Evolutionary conservation across 75 land plant species (phyloP).

Genomic region (Pinus albicaulis): DNA sequence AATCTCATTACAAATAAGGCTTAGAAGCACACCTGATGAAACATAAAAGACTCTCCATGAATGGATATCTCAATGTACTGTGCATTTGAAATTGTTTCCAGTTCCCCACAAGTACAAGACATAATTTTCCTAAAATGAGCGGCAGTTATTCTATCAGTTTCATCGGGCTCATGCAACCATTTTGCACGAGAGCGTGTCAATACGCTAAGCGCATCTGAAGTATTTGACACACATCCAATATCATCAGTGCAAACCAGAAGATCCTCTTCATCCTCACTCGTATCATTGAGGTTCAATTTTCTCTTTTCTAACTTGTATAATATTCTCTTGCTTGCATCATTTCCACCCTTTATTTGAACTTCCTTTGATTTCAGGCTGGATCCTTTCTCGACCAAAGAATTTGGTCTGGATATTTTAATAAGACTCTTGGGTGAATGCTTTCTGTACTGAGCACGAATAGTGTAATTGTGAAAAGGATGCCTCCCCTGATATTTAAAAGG

Average conservation of each 20-base stretch:
- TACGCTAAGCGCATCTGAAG: slow-evolving; percentile 1
- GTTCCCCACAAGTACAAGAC: slow-evolving; percentile 72
- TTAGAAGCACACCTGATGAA: slow-evolving; percentile 77
- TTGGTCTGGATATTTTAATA: slow-evolving; percentile 12
- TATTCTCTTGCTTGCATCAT: background rate
- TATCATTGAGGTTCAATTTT: background rate
- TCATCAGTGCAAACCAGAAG: background rate
- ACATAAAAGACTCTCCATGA: slow-evolving; percentile 94
- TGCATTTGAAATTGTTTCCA: slow-evolving; percentile 45
- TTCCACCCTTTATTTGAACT: background rate
- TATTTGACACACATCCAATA: slow-evolving; percentile 15
- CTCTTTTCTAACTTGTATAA: background rate
- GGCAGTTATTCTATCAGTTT: slow-evolving; percentile 60
- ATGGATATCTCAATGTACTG: slow-evolving; percentile 62
- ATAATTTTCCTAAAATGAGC: slow-evolving; percentile 81
- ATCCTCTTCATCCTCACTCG: slow-evolving; percentile 18
- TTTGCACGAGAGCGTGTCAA: slow-evolving; percentile 29
- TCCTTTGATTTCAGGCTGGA: slow-evolving; percentile 10
- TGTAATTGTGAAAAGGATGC: slow-evolving; percentile 95
- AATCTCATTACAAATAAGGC: background rate
- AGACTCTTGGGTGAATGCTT: slow-evolving; percentile 13
- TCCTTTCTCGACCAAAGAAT: slow-evolving; percentile 9
- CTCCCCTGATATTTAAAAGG: slow-evolving; percentile 55
- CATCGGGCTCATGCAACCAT: slow-evolving; percentile 88
- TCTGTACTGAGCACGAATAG: slow-evolving; percentile 85